Conservation (phyloP, 768 basidiomycete species). For the Suillus tomentosus region DNA sequence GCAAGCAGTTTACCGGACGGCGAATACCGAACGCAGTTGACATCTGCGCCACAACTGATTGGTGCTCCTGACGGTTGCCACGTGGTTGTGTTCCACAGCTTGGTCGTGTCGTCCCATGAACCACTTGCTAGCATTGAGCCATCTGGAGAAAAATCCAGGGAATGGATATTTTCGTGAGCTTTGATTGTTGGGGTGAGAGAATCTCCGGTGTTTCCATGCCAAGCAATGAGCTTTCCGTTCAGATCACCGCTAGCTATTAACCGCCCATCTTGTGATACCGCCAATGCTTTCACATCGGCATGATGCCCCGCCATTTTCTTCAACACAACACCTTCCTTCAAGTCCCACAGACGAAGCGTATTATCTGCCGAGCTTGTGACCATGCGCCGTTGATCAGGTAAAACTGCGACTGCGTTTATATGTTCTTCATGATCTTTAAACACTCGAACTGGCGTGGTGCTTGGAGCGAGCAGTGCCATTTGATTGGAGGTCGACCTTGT, state of each 20-base stretch:
- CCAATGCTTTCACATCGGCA: not conserved
- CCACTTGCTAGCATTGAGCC: not conserved
- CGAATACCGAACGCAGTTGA: not conserved
- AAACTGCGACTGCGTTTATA: not conserved
- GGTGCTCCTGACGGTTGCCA: not conserved
- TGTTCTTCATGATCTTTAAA: not conserved
- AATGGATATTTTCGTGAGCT: not conserved
- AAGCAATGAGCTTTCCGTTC: not conserved
- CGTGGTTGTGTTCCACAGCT: slow-evolving; percentile 1
- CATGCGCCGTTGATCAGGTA: not conserved
- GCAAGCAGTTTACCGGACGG: not conserved
- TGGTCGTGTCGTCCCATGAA: not conserved
- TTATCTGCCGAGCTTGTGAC: not conserved
- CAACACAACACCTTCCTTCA: not conserved
- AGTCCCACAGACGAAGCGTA: not conserved
- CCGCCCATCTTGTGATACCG: not conserved
- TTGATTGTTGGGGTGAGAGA: not conserved
- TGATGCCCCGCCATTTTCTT: not conserved
- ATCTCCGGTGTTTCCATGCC: not conserved
- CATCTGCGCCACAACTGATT: not conserved
- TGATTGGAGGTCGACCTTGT: not conserved
- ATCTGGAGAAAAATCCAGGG: not conserved
- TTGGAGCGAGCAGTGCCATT: not conserved
- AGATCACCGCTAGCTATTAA: not conserved
- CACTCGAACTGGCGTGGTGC: not conserved